Evolutionary conservation across 225 moss, liverwort and hornwort species (phyloP), one percentile per base, ranked within the genome.

Genomic region (Sphagnum contortum): DNA sequence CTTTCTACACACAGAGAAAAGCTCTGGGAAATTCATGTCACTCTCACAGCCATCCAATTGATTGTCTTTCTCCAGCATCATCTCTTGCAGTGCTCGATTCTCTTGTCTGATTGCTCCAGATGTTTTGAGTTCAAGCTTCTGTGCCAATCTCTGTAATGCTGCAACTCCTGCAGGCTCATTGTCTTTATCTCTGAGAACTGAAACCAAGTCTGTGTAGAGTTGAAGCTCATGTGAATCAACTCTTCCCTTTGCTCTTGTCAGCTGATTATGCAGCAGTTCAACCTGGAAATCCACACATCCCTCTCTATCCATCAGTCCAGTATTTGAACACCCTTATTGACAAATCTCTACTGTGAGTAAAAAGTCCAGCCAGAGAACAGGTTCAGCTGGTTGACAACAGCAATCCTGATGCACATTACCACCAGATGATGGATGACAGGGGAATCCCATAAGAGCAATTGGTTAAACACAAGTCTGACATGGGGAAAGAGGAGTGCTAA

Each of bases 1-100:
- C 55, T 73, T 77, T 49, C 70, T 69, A 11, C 73, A 57, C 45
- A 77, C 73, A 14, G 70, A 66, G 50, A 77, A 73, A 13, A 77
- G 13, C 12, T 73, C 69, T 55, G 66, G 73, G 52, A 77, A 77
- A 11, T 66, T 70, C 73, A 69, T 8, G 6, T 77, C 73, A 65
- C 72, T 57, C 13, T 77, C 72, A 48, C 62, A 61, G 13, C 45
- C 65, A 3, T 69, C 77, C 11, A 69, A 72, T 61, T 65, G 65
- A 50, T 69, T 72, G 8, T 73, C 69, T 44, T 73, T 70, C 66
- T 54, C 73, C 54, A 73, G 56, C 77, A 77, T 77, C 69, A 77
- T 73, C n/a, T 73, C 73, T 48, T 77, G 77, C 49, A 77, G 63
- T 14, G 77, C 77, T 63, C 66, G 70, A 13, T 73, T 73, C 59